These are phyloP conservation scores for Knoxia roxburghii DNA, from an alignment of 257 asterid species.

Conservation along the genomic window DNA sequence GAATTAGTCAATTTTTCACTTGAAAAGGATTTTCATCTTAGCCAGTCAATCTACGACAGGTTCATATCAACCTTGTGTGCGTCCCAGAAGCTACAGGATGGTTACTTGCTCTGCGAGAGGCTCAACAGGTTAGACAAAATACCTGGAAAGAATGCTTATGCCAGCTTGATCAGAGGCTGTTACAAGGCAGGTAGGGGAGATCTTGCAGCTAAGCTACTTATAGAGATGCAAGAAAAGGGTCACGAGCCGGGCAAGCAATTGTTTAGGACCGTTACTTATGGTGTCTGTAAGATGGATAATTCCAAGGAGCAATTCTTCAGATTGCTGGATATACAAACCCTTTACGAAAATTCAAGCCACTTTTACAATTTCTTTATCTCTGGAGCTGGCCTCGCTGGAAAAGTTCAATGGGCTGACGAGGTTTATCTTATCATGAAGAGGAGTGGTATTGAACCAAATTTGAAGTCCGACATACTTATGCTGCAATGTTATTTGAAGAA, in stretches of 20 bases:
- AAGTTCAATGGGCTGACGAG: slow-evolving; percentile 50
- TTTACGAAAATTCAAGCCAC: slow-evolving; percentile 14
- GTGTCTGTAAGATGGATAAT: slow-evolving; percentile 46
- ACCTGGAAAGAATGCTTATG: slow-evolving; percentile 41
- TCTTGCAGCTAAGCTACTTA: slow-evolving; percentile 55
- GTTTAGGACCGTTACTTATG: slow-evolving; percentile 47
- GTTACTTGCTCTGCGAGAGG: slow-evolving; percentile 46
- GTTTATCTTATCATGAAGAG: slow-evolving; percentile 53
- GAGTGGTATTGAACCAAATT: slow-evolving; percentile 31
- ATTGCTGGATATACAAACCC: slow-evolving; percentile 57
- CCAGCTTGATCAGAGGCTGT: slow-evolving; percentile 52
- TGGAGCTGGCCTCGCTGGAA: slow-evolving; percentile 78
- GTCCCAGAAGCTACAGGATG: slow-evolving; percentile 56
- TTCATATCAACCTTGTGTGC: slow-evolving; percentile 60
- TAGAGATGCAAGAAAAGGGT: slow-evolving; percentile 87
- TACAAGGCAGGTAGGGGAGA: slow-evolving; percentile 49
- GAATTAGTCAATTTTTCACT: slow-evolving; percentile 50
- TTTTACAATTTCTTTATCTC: slow-evolving; percentile 55
- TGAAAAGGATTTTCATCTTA: slow-evolving; percentile 41
- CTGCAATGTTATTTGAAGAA: slow-evolving; percentile 51
- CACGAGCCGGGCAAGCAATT: slow-evolving; percentile 32
- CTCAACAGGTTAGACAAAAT: slow-evolving; percentile 37
- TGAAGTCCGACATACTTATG: slow-evolving; percentile 38
- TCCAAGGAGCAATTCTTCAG: slow-evolving; percentile 46
- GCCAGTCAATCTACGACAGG: slow-evolving; percentile 37